Percentiles rank a stretch among this genome's conserved stretches.
Evolutionary conservation across 139 green algal species (phyloP).

Genomic region (Gonium pectorale): DNA sequence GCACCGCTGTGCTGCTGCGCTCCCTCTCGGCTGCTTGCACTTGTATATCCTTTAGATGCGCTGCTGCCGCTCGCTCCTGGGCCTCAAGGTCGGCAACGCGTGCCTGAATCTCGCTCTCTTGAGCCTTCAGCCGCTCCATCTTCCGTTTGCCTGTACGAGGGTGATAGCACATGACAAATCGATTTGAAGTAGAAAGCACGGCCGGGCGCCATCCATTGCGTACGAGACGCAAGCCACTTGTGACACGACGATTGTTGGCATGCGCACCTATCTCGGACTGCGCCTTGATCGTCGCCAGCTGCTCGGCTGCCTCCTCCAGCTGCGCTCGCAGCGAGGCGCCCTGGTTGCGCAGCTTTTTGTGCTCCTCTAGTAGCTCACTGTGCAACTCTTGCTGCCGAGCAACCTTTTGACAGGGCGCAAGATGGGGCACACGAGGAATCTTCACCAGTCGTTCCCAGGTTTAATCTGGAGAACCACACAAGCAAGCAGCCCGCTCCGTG

Average conservation of each 20-base stretch:
- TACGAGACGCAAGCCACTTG: no score
- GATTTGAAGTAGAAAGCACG: no score
- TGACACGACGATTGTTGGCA: no score
- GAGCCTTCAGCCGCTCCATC: conserved; percentile 29
- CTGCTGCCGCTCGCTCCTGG: background rate
- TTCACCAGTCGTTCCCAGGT: no score
- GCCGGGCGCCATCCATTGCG: no score
- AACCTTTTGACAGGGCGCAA: no score
- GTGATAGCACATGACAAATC: no score
- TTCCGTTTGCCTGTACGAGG: conserved; percentile 1
- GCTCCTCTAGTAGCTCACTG: conserved; percentile 43
- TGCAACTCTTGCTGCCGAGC: conserved; percentile 26
- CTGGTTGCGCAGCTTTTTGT: conserved; percentile 29
- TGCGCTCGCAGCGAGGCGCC: conserved; percentile 8
- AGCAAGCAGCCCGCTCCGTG: no score
- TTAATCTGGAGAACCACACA: no score
- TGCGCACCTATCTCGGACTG: conserved; percentile 27
- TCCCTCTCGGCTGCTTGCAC: background rate
- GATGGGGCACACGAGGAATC: no score
- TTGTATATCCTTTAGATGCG: background rate
- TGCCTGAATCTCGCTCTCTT: conserved; percentile 7
- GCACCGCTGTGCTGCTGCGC: background rate
- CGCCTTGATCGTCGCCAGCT: conserved; percentile 13
- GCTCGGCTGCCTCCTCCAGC: conserved; percentile 24
- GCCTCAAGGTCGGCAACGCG: background rate